Conservation (phyloP, 148 eudicot species). For the Dysphania ambrosioides region DNA sequence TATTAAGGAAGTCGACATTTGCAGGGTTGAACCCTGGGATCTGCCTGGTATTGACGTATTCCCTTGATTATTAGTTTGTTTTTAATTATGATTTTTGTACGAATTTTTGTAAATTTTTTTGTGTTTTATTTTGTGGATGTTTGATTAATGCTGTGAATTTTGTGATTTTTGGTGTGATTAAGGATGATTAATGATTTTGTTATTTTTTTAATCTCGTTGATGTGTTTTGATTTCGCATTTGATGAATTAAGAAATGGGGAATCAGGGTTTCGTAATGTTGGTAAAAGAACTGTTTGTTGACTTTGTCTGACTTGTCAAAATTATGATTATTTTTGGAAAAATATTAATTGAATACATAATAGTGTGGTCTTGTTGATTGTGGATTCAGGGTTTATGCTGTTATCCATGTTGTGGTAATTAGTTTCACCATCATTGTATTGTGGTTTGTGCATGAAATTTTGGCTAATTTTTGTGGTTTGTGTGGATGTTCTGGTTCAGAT, state of each 20-base stretch:
- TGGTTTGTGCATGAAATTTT: neutral
- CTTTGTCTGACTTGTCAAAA: no score
- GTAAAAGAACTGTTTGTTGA: no score
- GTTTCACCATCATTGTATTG: no score
- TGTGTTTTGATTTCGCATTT: neutral
- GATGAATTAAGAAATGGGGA: conserved; percentile 11
- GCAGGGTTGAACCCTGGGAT: conserved; percentile 91
- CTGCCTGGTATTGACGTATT: conserved; percentile 53
- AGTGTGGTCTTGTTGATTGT: no score
- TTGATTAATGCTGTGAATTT: neutral
- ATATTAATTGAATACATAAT: no score
- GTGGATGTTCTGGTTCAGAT: conserved; percentile 40
- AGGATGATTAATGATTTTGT: neutral
- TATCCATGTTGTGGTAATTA: no score
- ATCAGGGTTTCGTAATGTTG: conserved; percentile 19
- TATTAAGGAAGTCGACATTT: conserved; percentile 85
- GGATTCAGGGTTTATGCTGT: no score
- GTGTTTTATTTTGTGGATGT: conserved; percentile 8
- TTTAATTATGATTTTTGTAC: no score
- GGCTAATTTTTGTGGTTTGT: conserved; percentile 3
- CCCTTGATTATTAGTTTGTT: neutral
- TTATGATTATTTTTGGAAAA: no score
- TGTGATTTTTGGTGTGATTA: neutral
- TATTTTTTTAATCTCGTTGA: neutral
- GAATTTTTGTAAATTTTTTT: neutral